Percentiles rank a stretch among this genome's conserved stretches.
phyloP scores from a whole-genome alignment of 129 eudicot species.

The Glebionis coronaria region DNA sequence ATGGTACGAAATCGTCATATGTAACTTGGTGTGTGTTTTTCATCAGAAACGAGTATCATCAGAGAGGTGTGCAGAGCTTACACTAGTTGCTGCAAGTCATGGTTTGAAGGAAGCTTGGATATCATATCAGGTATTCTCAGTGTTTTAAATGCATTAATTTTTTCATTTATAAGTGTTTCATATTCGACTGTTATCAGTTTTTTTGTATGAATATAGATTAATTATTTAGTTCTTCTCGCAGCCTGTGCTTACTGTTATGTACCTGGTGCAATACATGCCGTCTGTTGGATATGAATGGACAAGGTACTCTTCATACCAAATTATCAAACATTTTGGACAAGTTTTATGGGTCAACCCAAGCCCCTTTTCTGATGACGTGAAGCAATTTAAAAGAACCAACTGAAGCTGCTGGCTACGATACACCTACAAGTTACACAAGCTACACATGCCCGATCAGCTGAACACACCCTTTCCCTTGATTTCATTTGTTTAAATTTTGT shows the following conservation, averaged over 20 bases:
- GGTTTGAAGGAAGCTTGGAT: conserved; percentile 97
- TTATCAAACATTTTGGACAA: no score
- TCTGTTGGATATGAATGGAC: conserved; percentile 88
- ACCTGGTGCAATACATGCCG: conserved; percentile 89
- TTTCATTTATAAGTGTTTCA: neutral
- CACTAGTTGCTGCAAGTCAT: conserved; percentile 85
- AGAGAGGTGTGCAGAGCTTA: conserved; percentile 94
- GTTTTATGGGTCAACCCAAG: no score
- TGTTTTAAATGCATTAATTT: neutral
- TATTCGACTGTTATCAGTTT: neutral
- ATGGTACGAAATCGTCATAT: no score
- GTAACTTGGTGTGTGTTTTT: neutral
- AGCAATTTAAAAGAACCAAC: no score
- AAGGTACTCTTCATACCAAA: conserved; percentile 50
- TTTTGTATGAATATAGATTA: no score
- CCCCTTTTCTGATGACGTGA: no score
- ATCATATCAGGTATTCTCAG: conserved; percentile 71
- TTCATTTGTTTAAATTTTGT: no score
- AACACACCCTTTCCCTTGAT: no score
- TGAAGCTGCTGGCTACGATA: no score
- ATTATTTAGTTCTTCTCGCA: conserved; percentile 32
- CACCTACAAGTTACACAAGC: no score
- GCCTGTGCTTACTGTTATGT: conserved; percentile 98
- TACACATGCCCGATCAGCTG: no score
- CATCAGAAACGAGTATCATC: conserved; percentile 79